Conservation (phyloP, 1,284 basidiomycete species). For the Heterobasidion parviporum region DNA sequence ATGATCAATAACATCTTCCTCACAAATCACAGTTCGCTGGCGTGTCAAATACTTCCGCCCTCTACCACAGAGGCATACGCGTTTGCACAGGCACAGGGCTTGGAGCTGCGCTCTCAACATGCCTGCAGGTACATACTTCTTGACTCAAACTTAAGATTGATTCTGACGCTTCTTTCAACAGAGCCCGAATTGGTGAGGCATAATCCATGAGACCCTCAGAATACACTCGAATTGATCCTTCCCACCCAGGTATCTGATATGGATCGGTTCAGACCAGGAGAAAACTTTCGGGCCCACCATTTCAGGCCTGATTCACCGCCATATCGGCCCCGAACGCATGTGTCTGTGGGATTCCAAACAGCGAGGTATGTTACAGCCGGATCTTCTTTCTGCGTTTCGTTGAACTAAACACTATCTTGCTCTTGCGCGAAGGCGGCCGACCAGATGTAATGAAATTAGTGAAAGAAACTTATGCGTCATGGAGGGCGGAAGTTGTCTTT, state of each 20-base stretch:
- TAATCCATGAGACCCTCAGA: not conserved
- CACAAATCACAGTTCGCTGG: constrained; percentile 27
- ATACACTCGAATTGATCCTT: not conserved
- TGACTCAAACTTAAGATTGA: not conserved
- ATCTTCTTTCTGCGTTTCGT: not conserved
- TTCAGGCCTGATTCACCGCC: constrained; percentile 38
- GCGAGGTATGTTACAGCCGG: constrained; percentile 31
- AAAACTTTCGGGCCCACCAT: constrained; percentile 36
- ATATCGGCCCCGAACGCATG: constrained; percentile 46
- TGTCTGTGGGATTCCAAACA: constrained; percentile 58
- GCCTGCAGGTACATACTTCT: constrained; percentile 21
- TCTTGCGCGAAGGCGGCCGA: constrained; percentile 23
- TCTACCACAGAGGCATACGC: constrained; percentile 37
- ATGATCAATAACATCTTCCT: not conserved
- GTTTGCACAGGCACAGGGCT: constrained; percentile 37
- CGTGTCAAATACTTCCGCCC: constrained; percentile 32
- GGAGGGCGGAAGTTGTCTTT: constrained; percentile 51
- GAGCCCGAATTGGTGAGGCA: constrained; percentile 51
- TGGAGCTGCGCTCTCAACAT: constrained; percentile 36
- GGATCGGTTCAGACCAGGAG: constrained; percentile 41
- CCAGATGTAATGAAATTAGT: constrained; percentile 35
- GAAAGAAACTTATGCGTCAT: constrained; percentile 27
- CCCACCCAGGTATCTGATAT: constrained; percentile 49
- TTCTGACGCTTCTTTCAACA: constrained; percentile 17
- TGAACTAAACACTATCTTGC: not conserved